Evolutionary conservation across 1,284 basidiomycete species (phyloP).

Genomic region (Athelia psychrophila): DNA sequence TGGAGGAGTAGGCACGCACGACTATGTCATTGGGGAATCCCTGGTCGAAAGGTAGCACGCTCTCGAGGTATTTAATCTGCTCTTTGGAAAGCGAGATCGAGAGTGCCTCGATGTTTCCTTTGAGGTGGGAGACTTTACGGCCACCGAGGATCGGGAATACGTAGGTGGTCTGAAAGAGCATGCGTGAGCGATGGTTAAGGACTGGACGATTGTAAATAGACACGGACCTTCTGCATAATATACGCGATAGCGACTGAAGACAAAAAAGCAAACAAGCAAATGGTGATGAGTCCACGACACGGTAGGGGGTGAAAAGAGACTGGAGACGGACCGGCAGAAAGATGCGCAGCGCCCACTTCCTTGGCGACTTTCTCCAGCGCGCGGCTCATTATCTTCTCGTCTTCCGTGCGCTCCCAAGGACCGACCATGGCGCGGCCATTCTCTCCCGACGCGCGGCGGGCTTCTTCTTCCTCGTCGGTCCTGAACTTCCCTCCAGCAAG

Average conservation of each 20-base stretch:
- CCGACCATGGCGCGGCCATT: neutral
- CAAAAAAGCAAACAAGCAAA: neutral
- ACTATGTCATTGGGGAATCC: slow-evolving; percentile 15
- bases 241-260: slow-evolving; percentile 19
- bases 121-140: slow-evolving; percentile 28
- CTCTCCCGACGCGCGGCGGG: slow-evolving; percentile 20
- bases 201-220: too few species aligned
- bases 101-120: slow-evolving; percentile 29
- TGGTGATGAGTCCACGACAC: slow-evolving; percentile 3
- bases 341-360: slow-evolving; percentile 34
- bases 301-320: slow-evolving; percentile 18
- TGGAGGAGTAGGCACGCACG: slow-evolving; percentile 15
- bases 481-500: slow-evolving; percentile 34
- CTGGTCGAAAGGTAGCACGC: slow-evolving; percentile 12
- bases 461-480: slow-evolving; percentile 30
- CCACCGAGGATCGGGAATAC: slow-evolving; percentile 32
- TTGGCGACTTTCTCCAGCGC: slow-evolving; percentile 32
- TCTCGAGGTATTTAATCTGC: slow-evolving; percentile 20
- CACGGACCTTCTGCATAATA: slow-evolving; percentile 17
- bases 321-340: slow-evolving; percentile 3
- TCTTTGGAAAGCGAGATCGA: slow-evolving; percentile 22
- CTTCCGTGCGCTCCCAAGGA: slow-evolving; percentile 26
- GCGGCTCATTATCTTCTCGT: slow-evolving; percentile 22
- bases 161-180: slow-evolving; percentile 19
- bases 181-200: too few species aligned